Percentiles rank a stretch among this genome's conserved stretches.
Evolutionary conservation across 2,329 filamentous ascomycete genomes (phyloP).

Genomic region (Ascochyta fabae): DNA sequence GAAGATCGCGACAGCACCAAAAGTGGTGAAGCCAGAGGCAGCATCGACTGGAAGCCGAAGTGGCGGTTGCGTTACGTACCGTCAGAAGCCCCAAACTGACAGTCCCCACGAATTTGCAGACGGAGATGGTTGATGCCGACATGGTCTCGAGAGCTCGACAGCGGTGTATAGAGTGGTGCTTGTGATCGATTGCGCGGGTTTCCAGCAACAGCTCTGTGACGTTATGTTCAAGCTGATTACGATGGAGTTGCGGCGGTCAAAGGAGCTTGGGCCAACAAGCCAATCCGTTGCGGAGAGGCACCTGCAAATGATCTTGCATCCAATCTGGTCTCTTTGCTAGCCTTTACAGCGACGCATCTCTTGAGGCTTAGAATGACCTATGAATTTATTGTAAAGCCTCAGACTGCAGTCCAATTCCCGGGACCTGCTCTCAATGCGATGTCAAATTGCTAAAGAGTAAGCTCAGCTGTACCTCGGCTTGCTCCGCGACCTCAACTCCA

Average conservation of each 20-base stretch:
- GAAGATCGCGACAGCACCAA: neutral
- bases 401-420: neutral
- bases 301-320: neutral
- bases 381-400: neutral
- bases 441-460: conserved; percentile 10
- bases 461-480: conserved; percentile 32
- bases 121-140: conserved; percentile 74
- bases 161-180: neutral
- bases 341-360: neutral
- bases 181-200: conserved; percentile 7
- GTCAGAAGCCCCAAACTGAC: conserved; percentile 87
- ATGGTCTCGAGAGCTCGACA: conserved; percentile 31
- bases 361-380: neutral
- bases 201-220: conserved; percentile 10
- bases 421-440: neutral
- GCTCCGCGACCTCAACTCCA: conserved; percentile 11
- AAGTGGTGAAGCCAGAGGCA: neutral
- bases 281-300: neutral
- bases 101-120: conserved; percentile 92
- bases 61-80: conserved; percentile 61
- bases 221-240: conserved; percentile 34
- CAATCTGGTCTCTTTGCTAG: neutral
- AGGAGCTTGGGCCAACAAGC: conserved; percentile 3
- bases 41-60: neutral
- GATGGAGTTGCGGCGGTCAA: conserved; percentile 15